Percentiles rank a stretch among this genome's conserved stretches.
Conservation (phyloP, 352 stramenopile genomes). For the Thalassiosira mediterranea region DNA sequence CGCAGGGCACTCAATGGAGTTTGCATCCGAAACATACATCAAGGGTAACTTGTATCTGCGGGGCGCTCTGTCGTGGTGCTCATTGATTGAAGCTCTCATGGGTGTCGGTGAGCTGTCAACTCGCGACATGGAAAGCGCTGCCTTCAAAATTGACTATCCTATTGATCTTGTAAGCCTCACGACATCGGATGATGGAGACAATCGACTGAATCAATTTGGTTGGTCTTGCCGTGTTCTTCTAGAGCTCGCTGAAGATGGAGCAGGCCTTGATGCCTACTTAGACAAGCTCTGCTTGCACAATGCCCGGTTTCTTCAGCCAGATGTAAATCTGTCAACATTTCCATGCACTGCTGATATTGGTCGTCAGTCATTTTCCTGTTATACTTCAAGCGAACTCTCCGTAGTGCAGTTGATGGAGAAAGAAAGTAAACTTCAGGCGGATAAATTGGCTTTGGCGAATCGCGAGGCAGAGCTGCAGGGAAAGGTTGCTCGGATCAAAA, state of each 20-base stretch:
- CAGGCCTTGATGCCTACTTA: conserved; percentile 27
- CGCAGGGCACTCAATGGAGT: conserved; percentile 29
- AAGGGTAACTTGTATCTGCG: conserved; percentile 53
- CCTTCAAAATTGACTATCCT: conserved; percentile 33
- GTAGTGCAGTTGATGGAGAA: conserved; percentile 32
- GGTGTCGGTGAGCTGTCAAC: conserved; percentile 20
- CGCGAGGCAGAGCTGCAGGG: conserved; percentile 25
- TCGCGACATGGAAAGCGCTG: neutral
- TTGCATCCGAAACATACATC: conserved; percentile 43
- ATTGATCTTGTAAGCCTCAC: conserved; percentile 31
- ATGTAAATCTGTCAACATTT: conserved; percentile 19
- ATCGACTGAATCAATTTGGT: conserved; percentile 31
- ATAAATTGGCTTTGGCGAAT: conserved; percentile 18
- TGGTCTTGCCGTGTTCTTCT: conserved; percentile 47
- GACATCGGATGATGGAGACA: conserved; percentile 22
- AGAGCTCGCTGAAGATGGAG: conserved; percentile 22
- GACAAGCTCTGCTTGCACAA: conserved; percentile 28
- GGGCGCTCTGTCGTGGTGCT: conserved; percentile 52
- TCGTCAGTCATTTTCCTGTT: conserved; percentile 32
- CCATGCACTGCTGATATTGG: conserved; percentile 1
- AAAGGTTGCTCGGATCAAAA: conserved; percentile 25
- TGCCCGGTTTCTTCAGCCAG: conserved; percentile 27
- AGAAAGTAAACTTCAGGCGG: conserved; percentile 39
- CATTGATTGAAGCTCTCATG: conserved; percentile 50
- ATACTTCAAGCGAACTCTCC: conserved; percentile 23